A percentile compares a stretch with the other conserved stretches of the same genome.
Evolutionary conservation across 2,329 filamentous ascomycete species (phyloP).

Genomic region (Akanthomyces uredinophilus): DNA sequence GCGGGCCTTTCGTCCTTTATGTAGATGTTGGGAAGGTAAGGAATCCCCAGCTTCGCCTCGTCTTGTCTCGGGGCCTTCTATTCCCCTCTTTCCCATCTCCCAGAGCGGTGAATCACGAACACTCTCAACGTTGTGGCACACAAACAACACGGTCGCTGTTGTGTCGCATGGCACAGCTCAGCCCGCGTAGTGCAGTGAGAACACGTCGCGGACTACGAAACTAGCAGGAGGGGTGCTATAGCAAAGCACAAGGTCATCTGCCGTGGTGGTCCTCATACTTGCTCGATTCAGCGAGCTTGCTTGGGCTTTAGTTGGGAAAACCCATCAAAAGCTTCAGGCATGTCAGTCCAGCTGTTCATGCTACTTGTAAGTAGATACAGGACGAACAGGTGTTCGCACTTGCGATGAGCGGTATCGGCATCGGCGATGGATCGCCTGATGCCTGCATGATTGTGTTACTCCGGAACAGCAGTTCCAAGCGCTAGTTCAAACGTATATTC

Average conservation of each 20-base stretch:
- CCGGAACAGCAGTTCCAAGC: neutral
- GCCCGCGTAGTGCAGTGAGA: neutral
- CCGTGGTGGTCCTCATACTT: neutral
- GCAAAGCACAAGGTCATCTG: neutral
- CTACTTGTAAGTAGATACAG: neutral
- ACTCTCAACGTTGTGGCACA: neutral
- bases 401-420: neutral
- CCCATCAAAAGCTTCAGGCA: neutral
- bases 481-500: neutral
- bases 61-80: neutral
- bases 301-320: neutral
- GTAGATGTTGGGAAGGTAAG: neutral
- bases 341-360: neutral
- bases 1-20: neutral
- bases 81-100: neutral
- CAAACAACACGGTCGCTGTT: neutral
- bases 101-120: neutral
- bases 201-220: neutral
- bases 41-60: too few species aligned
- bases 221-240: neutral
- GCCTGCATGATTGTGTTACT: neutral
- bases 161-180: neutral
- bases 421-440: neutral
- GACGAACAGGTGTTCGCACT: neutral
- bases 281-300: neutral